Conservation (phyloP, 1,284 basidiomycete species). For the Gomphus bonarii region DNA sequence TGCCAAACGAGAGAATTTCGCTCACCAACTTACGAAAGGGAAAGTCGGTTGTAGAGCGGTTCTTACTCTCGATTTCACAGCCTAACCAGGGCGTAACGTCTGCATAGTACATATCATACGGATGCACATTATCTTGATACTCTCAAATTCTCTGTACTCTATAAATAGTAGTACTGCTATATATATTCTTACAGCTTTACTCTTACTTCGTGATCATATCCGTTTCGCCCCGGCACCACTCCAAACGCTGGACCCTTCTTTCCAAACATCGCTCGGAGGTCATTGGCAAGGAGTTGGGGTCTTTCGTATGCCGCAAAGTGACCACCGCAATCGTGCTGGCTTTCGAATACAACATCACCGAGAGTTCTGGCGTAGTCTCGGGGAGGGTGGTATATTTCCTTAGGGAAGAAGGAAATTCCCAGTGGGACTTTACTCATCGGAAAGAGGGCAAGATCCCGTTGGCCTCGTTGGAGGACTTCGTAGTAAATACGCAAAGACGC, state of each 20-base stretch:
- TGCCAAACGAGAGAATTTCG: conserved; percentile 80
- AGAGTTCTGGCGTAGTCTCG: conserved; percentile 18
- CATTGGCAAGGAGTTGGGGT: conserved; percentile 25
- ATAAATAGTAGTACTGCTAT: neutral
- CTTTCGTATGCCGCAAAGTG: conserved; percentile 32
- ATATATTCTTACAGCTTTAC: neutral
- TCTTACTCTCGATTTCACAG: conserved; percentile 29
- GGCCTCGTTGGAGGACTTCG: conserved; percentile 20
- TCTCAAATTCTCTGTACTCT: no score
- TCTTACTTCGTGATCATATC: conserved; percentile 27
- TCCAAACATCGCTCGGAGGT: conserved; percentile 34
- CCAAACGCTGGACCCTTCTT: conserved; percentile 28
- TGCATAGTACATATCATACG: neutral
- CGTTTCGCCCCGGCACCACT: conserved; percentile 23
- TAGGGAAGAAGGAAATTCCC: conserved; percentile 16
- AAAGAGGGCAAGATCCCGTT: conserved; percentile 10
- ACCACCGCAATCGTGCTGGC: conserved; percentile 27
- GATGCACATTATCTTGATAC: no score
- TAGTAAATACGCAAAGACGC: conserved; percentile 48
- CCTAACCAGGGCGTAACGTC: neutral
- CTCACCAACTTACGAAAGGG: conserved; percentile 66
- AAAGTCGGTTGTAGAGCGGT: conserved; percentile 64
- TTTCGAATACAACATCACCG: conserved; percentile 20
- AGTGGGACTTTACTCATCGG: conserved; percentile 24
- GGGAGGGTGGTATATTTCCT: conserved; percentile 1